These are phyloP conservation scores for Trichoderma breve DNA, from an alignment of 2,329 filamentous ascomycete species.

Conservation along the genomic window DNA sequence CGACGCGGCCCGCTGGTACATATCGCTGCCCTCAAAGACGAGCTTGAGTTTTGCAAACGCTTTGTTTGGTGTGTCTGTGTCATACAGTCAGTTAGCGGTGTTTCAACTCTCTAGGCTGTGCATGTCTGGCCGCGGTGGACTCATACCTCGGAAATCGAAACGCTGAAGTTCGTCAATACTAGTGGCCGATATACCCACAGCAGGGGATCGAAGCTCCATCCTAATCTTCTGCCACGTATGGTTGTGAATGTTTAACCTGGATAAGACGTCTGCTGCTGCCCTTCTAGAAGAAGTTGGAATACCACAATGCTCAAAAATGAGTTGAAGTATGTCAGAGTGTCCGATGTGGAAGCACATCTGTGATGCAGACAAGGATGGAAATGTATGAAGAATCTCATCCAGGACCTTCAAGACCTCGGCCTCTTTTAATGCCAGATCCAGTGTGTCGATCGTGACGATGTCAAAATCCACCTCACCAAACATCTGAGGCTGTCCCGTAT, in stretches of 20 bases:
- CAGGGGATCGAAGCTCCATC: constrained; percentile 74
- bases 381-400: constrained; percentile 81
- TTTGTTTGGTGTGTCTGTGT: constrained; percentile 52
- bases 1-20: constrained; percentile 70
- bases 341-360: constrained; percentile 89
- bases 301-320: constrained; percentile 87
- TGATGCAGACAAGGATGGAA: constrained; percentile 68
- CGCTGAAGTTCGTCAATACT: constrained; percentile 85
- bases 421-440: constrained; percentile 85
- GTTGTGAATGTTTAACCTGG: constrained; percentile 79
- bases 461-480: constrained; percentile 95
- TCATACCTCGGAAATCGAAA: constrained; percentile 81
- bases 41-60: constrained; percentile 58
- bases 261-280: constrained; percentile 77
- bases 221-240: constrained; percentile 82
- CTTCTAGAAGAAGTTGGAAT: constrained; percentile 68
- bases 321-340: constrained; percentile 79
- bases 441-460: constrained; percentile 77
- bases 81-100: constrained; percentile 26
- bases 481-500: constrained; percentile 76
- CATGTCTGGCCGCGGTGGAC: not conserved
- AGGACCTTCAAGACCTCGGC: constrained; percentile 92
- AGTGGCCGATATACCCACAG: constrained; percentile 80
- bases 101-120: not conserved
- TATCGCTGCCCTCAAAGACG: constrained; percentile 61